A percentile compares a stretch with the other conserved stretches of the same genome.
Evolutionary conservation across 2,329 filamentous ascomycete species (phyloP).

Genomic region (Ceratocystis albifundus): DNA sequence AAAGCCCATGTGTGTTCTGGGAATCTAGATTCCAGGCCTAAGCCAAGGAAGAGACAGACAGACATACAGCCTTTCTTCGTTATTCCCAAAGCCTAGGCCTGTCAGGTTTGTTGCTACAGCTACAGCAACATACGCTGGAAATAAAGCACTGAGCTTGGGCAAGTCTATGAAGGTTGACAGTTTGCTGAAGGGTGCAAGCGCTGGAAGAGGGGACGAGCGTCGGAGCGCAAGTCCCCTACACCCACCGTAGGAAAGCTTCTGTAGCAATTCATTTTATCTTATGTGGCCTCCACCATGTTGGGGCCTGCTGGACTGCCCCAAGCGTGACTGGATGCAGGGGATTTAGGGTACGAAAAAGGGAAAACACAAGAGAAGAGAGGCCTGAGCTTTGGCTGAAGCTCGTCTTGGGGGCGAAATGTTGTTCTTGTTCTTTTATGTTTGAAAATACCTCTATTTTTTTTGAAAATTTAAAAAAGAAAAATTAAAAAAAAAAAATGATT

Average conservation of each 20-base stretch:
- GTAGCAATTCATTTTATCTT: background rate
- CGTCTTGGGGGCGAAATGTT: background rate
- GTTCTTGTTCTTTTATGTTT: background rate
- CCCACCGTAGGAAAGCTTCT: conserved; percentile 8
- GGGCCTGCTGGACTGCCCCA: no score
- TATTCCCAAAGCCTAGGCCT: background rate
- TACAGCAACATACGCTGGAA: background rate
- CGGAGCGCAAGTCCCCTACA: background rate
- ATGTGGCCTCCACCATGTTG: background rate
- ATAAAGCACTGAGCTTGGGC: background rate
- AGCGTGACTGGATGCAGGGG: background rate
- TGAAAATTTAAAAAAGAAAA: no score
- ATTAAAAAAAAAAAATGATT: no score
- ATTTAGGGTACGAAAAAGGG: background rate
- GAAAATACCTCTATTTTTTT: background rate
- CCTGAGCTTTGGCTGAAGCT: conserved; percentile 9
- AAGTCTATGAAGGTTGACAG: background rate
- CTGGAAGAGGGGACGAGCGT: background rate
- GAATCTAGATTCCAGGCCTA: background rate
- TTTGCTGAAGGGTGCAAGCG: background rate
- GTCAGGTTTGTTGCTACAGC: background rate
- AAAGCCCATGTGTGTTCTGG: background rate
- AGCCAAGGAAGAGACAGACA: background rate
- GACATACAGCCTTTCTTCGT: background rate
- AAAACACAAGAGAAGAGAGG: background rate